Evolutionary conservation across 192 early-diverging fungal genomes (phyloP).

Genomic region (Lunasporangiospora selenospora): DNA sequence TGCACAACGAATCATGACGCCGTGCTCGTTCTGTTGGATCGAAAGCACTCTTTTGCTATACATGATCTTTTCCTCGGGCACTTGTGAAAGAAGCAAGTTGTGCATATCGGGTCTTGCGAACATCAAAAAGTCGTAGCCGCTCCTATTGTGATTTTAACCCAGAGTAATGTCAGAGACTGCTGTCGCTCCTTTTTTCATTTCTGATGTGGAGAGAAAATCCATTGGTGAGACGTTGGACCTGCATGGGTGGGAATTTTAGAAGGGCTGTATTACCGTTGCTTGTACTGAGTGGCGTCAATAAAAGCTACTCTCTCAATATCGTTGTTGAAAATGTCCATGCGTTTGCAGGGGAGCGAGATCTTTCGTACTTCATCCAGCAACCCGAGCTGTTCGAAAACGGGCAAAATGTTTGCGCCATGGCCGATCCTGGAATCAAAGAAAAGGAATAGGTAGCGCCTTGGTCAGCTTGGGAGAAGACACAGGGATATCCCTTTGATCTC

Average conservation of each 20-base stretch:
- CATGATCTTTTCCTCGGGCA: constrained; percentile 13
- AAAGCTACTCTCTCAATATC: constrained; percentile 1
- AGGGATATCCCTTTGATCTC: too few relatives aligned
- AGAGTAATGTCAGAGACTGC: too few relatives aligned
- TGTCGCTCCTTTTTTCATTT: too few relatives aligned
- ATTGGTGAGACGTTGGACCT: too few relatives aligned
- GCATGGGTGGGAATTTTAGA: too few relatives aligned
- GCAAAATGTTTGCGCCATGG: constrained; percentile 16
- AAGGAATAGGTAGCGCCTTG: too few relatives aligned
- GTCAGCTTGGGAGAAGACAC: too few relatives aligned
- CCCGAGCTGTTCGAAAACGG: constrained; percentile 30
- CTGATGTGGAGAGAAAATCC: too few relatives aligned
- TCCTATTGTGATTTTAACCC: too few relatives aligned
- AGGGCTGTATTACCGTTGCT: not conserved
- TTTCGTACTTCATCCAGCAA: constrained; percentile 14
- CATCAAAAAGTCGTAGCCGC: too few relatives aligned
- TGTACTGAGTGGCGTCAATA: constrained; percentile 2
- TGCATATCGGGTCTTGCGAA: constrained; percentile 18
- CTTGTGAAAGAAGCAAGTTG: constrained; percentile 12
- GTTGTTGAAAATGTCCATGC: constrained; percentile 11
- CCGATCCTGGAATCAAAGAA: not conserved
- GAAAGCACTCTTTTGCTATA: constrained; percentile 14
- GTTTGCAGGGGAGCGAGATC: constrained; percentile 6
- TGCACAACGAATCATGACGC: constrained; percentile 15
- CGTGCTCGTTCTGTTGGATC: constrained; percentile 14